Evolutionary conservation across 1,284 basidiomycete genomes (phyloP).

Genomic region (Cryptococcus sp.): DNA sequence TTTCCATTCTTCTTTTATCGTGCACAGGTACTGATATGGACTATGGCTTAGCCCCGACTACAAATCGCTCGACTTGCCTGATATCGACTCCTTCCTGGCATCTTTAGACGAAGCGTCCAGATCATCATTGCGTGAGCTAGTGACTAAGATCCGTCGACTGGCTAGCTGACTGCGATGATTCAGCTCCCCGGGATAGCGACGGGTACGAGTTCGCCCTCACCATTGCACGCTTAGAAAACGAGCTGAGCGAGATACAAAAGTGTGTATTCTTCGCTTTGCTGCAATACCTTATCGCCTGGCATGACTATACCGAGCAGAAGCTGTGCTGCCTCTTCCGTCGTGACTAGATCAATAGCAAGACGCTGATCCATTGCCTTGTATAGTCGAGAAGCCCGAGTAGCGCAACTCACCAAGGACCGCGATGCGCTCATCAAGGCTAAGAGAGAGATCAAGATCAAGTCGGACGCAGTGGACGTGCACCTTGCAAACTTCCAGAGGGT

Average conservation of each 20-base stretch:
- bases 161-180: not conserved
- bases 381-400: conserved; percentile 36
- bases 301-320: not conserved
- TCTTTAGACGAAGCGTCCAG: conserved; percentile 19
- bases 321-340: not conserved
- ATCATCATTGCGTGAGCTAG: conserved; percentile 34
- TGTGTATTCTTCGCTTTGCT: conserved; percentile 11
- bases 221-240: conserved; percentile 40
- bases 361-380: too few relatives aligned
- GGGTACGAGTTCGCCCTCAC: conserved; percentile 34
- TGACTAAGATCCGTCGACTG: not conserved
- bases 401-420: conserved; percentile 38
- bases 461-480: conserved; percentile 39
- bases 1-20: not conserved
- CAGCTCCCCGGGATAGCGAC: conserved; percentile 31
- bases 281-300: not conserved
- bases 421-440: conserved; percentile 38
- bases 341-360: too few relatives aligned
- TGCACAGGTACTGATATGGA: not conserved
- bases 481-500: conserved; percentile 42
- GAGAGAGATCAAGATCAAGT: conserved; percentile 43
- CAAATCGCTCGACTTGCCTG: conserved; percentile 31
- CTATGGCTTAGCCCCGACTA: conserved; percentile 32
- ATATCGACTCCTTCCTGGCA: conserved; percentile 24
- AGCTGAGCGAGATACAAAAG: conserved; percentile 40